Base-by-base conservation (phyloP, 768 basidiomycete species). In the Trametes coccinea region DNA sequence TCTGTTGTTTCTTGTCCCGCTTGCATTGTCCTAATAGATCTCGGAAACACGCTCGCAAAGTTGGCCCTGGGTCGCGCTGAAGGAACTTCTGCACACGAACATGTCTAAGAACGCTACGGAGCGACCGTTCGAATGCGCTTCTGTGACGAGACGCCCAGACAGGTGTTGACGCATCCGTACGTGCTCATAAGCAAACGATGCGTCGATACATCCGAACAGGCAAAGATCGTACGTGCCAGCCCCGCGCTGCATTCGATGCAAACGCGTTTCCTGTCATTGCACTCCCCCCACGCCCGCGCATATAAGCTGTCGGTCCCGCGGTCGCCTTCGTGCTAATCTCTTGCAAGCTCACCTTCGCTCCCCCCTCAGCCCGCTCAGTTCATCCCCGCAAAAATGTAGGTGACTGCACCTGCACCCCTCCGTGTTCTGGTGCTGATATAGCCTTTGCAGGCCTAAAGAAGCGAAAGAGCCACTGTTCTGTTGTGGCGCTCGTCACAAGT, bases 401-500 rank as follows among this genome's bases (percentile, higher is more conserved):
- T n/a, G 22, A 30, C 10, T 43, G 4, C 30, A 2, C 5, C 3
- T 31, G 13, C 14, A 16, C 11, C 10, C 29, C 13, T 29, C 14
- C 48, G 4, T 49, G 22, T 11, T 8, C 44, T 2, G 8, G 16
- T n/a, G 13, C 13, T 44, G 17, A 54, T 44, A 31, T 41, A 30
- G 1, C 22, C 13, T 11, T 34, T 2, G 27, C 52, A 62, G 61
- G 56, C 61, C 56, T 5, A 58, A 62, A 27, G 61, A 53, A 31
- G 22, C 49, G 0, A 51, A 51, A 22, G 45, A 58, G 4, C 52
- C 61, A 0, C 51, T 53, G 45, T 62, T 62, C 56, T 62, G 61
- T 39, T 62, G 61, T 45, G 61, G 61, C 17, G 45, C 37, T 3
- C 37, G 46, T 29, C 61, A 62, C 45, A 46, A 53, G 17, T 53